Base-by-base conservation (phyloP, 805 yeast species). In the Candida peoriensis region DNA sequence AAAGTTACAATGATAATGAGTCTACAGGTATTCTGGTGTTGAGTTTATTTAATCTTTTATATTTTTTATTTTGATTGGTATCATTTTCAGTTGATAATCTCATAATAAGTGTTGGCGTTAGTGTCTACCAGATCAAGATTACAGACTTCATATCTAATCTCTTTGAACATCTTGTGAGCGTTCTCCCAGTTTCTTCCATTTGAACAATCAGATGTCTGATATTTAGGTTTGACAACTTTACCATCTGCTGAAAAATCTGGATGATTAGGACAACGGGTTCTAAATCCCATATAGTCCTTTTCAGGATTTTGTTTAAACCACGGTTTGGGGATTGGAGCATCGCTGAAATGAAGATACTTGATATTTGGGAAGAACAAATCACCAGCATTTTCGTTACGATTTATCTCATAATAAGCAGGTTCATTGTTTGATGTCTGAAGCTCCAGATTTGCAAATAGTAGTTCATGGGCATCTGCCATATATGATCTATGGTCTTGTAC, bases 311-410 rank as follows among this genome's bases (percentile, higher is more conserved):
- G 43, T 13, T 37, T 18, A 31, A 39, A 52, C 87, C 87, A 79
- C 5, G 86, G 87, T 48, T 81, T 79, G 0, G 78, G 75, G 6
- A 78, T 54, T 6, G 87, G 87, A 23, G 69, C 66, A 48, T 81
- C 88, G 4, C 81, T 73, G 52, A 74, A 81, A 51, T 81, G 88
- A 20, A 78, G 52, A 35, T 75, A 60, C 46, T 68, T 70, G 5
- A 69, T 54, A 9, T 60, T 52, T 6, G 48, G 41, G 7, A 58
- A 39, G 5, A 46, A 28, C 14, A 32, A 26, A n/a, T 47, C 48
- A 25, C 45, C 50, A 13, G 45, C 41, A 11, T 25, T 28, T 3
- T 25, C 32, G 11, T 55, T 19, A 3, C 31, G 28, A 9, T 40
- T 34, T 12, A 43, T 36, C n/a, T 47, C 45, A 15, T 41, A 42